These are phyloP conservation scores for Saccharomycopsis selenospora DNA, from an alignment of 805 yeast genomes.

Conservation along the genomic window DNA sequence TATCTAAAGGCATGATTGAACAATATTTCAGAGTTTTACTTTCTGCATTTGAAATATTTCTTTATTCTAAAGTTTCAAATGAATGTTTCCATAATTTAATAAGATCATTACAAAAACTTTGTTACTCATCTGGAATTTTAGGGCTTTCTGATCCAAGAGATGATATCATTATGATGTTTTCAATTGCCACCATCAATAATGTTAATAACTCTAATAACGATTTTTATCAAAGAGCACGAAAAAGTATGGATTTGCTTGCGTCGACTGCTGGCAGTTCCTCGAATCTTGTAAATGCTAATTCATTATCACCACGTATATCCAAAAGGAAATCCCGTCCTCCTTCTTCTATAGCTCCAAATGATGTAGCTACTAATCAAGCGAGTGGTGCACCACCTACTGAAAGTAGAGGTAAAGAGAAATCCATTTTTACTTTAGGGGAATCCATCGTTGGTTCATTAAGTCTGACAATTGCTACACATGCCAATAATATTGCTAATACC, in stretches of 20 bases:
- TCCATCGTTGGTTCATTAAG: constrained; percentile 20
- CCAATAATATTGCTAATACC: constrained; percentile 5
- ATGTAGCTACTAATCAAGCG: background rate
- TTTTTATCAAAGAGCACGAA: constrained; percentile 26
- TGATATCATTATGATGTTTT: constrained; percentile 42
- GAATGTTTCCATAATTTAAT: constrained; percentile 62
- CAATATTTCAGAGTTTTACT: constrained; percentile 37
- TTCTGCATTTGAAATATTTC: constrained; percentile 39
- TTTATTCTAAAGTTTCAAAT: constrained; percentile 62
- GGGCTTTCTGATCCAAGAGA: constrained; percentile 52
- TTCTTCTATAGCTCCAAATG: background rate
- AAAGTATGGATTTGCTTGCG: constrained; percentile 1
- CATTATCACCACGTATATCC: background rate
- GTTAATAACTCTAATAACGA: constrained; percentile 29
- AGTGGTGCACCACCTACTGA: background rate
- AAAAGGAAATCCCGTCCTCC: background rate
- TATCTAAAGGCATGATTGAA: constrained; percentile 26
- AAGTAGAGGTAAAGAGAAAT: background rate
- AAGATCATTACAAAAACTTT: constrained; percentile 68
- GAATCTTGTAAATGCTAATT: background rate
- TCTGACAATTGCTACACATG: constrained; percentile 15
- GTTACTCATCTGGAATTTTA: constrained; percentile 79
- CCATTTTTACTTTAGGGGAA: constrained; percentile 13
- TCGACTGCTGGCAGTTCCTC: background rate
- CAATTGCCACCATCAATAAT: constrained; percentile 38